These are phyloP conservation scores for Aspergillus sp. DNA, from an alignment of 2,329 filamentous ascomycete species.

Conservation along the genomic window DNA sequence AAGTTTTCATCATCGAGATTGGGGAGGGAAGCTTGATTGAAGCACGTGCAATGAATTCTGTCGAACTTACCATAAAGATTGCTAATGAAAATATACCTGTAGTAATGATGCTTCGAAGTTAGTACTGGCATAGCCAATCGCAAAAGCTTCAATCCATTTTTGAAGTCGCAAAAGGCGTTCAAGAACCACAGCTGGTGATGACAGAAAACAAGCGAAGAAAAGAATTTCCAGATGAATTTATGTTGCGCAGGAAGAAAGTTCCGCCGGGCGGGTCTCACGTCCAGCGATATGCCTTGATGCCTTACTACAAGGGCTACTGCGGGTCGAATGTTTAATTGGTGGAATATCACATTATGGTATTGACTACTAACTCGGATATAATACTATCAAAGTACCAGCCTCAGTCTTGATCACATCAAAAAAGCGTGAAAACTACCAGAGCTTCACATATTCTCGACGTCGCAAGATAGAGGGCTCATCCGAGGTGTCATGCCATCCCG, in stretches of 20 bases:
- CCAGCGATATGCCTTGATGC: background rate
- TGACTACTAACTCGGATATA: background rate
- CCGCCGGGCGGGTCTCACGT: background rate
- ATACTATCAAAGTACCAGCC: constrained; percentile 8
- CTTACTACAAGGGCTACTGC: background rate
- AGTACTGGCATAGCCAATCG: background rate
- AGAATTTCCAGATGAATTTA: constrained; percentile 3
- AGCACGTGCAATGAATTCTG: background rate
- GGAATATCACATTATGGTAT: background rate
- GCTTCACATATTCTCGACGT: constrained; percentile 1
- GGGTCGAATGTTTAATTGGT: background rate
- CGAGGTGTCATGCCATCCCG: background rate
- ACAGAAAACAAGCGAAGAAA: background rate
- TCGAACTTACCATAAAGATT: background rate
- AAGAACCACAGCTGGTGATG: background rate
- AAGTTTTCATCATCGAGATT: constrained; percentile 42
- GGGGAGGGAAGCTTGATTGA: background rate
- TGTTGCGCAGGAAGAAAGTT: background rate
- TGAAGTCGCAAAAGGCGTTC: background rate
- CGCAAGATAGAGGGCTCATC: background rate
- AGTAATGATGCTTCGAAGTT: background rate
- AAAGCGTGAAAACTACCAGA: constrained; percentile 5
- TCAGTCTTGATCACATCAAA: background rate
- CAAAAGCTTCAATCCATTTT: background rate
- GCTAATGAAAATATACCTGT: background rate